Conservation (phyloP, 352 stramenopile species). For the Globisporangium yorkense region DNA sequence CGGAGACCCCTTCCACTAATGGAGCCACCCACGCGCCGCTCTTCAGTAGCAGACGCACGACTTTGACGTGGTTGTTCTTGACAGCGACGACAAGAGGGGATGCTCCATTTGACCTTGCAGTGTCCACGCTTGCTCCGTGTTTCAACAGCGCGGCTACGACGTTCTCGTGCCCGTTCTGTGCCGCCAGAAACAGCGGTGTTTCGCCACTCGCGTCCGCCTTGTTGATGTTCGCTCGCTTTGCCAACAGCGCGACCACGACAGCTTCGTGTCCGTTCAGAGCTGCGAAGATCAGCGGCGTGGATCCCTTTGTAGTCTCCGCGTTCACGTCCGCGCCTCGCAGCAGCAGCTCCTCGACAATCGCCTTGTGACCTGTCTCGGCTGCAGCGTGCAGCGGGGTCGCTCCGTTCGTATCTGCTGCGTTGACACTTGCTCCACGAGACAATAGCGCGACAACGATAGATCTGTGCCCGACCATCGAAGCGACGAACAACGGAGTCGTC, state of each 20-base stretch:
- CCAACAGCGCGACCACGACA: too few relatives aligned
- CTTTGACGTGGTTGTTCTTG: background rate
- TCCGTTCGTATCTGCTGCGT: background rate
- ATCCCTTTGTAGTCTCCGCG: too few relatives aligned
- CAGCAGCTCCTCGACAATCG: background rate
- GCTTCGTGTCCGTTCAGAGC: too few relatives aligned
- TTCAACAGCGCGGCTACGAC: background rate
- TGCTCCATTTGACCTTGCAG: background rate
- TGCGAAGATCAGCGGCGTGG: too few relatives aligned
- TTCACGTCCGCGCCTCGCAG: background rate
- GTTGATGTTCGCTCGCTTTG: too few relatives aligned
- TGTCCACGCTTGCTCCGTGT: background rate
- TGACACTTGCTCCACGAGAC: background rate
- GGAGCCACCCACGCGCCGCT: background rate
- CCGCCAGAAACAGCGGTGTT: too few relatives aligned
- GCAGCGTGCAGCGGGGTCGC: background rate
- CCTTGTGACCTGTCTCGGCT: background rate
- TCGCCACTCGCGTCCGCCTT: too few relatives aligned
- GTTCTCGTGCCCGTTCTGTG: too few relatives aligned
- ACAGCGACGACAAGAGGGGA: background rate
- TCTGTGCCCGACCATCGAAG: background rate
- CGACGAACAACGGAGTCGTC: background rate
- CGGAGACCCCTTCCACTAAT: background rate
- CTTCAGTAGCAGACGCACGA: conserved; percentile 1
- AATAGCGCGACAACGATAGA: background rate